Evolutionary conservation across 2,329 filamentous ascomycete genomes (phyloP), one percentile per base, ranked within the genome.

Genomic region (Verticillium zaregamsianum): DNA sequence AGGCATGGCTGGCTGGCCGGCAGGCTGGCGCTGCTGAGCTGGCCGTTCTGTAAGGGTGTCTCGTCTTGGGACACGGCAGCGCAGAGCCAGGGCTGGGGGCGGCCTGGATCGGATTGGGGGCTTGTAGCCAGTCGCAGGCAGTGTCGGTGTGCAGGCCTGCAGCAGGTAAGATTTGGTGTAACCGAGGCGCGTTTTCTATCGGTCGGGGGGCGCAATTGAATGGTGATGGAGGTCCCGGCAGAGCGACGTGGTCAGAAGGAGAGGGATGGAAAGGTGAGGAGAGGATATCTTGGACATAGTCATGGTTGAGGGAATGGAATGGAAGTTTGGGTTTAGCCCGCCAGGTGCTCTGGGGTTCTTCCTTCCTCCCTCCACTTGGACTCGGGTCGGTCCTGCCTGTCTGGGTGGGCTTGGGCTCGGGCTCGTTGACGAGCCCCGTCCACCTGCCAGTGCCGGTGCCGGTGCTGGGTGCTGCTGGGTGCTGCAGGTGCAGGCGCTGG

Each of bases 1-100:
- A 69, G 75, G 71, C 79, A 76, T 74, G 66, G 57, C 40, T 28
- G 52, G 52, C 52, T 55, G 52, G 52, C 49, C 49, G 49, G 25
- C n/a, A 12, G 20, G 28, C 54, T 33, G 28, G 28, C 40, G 17
- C 14, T 55, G 28, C 25, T 55, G 28, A 49, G 40, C 40, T 23
- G 17, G 40, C 40, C 28, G 14, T 5, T 31, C 54, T 31, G 28
- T 55, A 20, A 32, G 54, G 28, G 25, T 17, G 54, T 20, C 54
- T 55, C 14, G 23, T 55, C 52, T 45, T 52, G n/a, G 20, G 45
- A 20, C 23, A 11, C 45, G 11, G 20, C n/a, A 52, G 45, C 45
- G 17, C 20, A 20, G 20, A 23, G 11, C 45, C 20, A 23, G 25
- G 25, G 25, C 31, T 33, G 31, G 32, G 31, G 17, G 31, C 31